Conservation (phyloP, 345 rosid species). For the Hibiscus tridactylites region DNA sequence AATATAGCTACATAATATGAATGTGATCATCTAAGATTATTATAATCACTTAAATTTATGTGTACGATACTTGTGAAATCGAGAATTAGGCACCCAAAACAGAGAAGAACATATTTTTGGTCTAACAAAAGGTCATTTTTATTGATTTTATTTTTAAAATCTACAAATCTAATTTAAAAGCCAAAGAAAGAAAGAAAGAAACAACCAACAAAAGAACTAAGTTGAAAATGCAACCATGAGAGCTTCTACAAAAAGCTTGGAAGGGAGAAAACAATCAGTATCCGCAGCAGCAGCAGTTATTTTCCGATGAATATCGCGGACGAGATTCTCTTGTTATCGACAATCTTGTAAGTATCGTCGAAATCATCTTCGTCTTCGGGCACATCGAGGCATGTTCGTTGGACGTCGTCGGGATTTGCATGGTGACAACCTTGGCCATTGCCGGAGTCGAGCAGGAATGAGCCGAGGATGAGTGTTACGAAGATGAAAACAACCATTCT, state of each 20-base stretch:
- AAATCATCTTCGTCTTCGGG: conserved; percentile 6
- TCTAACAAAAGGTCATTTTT: no score
- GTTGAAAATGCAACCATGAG: neutral
- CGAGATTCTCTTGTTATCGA: neutral
- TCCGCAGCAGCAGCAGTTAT: neutral
- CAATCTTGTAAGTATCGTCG: conserved; percentile 5
- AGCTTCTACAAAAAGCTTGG: neutral
- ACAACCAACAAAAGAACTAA: no score
- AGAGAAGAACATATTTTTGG: no score
- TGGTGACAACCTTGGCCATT: neutral
- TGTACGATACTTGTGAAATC: no score
- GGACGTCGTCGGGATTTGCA: neutral
- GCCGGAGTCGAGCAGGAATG: neutral
- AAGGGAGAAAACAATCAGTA: neutral
- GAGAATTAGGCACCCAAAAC: no score
- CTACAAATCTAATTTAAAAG: neutral
- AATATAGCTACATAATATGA: no score
- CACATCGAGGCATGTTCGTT: neutral
- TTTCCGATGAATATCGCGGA: neutral
- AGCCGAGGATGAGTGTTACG: neutral
- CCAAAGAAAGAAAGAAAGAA: neutral
- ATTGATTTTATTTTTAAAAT: neutral
- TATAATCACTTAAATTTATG: no score
- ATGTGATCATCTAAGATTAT: no score
- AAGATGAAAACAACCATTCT: neutral